Evolutionary conservation across 805 yeast species (phyloP).

Genomic region (Yamadazyma phyllophila): DNA sequence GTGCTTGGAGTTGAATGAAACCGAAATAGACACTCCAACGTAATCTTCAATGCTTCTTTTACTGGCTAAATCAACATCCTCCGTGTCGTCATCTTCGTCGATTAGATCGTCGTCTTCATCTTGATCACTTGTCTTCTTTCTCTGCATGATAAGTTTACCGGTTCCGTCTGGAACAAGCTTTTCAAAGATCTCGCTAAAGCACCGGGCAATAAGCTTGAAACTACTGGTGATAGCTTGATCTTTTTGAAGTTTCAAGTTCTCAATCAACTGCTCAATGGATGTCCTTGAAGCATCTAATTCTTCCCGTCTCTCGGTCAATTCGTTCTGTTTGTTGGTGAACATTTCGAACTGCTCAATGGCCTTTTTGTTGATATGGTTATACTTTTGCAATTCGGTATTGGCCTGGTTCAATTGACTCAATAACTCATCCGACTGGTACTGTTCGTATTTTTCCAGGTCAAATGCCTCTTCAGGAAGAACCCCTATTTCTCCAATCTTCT

Average conservation of each 20-base stretch:
- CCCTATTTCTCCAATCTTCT: conserved; percentile 79
- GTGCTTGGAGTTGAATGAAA: conserved; percentile 81
- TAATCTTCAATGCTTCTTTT: conserved; percentile 50
- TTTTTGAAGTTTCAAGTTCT: conserved; percentile 70
- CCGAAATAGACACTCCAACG: conserved; percentile 80
- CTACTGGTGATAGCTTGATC: conserved; percentile 78
- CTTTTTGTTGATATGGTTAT: conserved; percentile 80
- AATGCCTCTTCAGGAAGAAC: conserved; percentile 85
- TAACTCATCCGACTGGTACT: conserved; percentile 50
- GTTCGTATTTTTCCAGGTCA: conserved; percentile 37
- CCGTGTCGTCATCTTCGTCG: conserved; percentile 13
- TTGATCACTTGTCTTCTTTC: conserved; percentile 22
- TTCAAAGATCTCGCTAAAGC: conserved; percentile 73
- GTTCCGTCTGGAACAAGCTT: conserved; percentile 79
- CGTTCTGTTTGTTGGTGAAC: conserved; percentile 71
- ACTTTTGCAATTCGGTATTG: conserved; percentile 57
- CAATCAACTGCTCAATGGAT: conserved; percentile 71
- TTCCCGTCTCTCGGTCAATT: conserved; percentile 58
- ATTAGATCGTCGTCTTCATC: conserved; percentile 16
- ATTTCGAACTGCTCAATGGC: conserved; percentile 81
- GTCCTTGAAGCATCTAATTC: conserved; percentile 69
- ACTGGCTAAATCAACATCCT: conserved; percentile 11
- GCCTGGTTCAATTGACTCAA: conserved; percentile 51
- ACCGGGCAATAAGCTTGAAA: conserved; percentile 69
- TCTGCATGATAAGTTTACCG: conserved; percentile 69